Evolutionary conservation across 495 filamentous ascomycete genomes (phyloP).

Genomic region (Talaromyces wortmannii): DNA sequence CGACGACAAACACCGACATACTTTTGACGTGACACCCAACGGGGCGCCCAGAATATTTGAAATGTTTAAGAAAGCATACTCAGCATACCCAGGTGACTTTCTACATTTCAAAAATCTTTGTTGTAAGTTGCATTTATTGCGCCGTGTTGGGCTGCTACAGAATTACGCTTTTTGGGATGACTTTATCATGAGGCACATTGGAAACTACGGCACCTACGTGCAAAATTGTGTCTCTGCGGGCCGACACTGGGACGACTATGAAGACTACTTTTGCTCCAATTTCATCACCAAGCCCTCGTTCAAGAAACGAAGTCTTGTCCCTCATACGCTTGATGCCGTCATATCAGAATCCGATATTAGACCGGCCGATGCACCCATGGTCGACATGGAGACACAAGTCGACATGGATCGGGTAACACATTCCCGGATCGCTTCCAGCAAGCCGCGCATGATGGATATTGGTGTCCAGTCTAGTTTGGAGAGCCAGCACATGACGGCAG

Average conservation of each 20-base stretch:
- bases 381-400: background rate
- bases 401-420: background rate
- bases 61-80: constrained; percentile 50
- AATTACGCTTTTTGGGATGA: constrained; percentile 59
- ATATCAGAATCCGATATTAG: constrained; percentile 16
- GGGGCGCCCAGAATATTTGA: constrained; percentile 30
- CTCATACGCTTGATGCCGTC: constrained; percentile 16
- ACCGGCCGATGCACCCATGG: background rate
- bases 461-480: background rate
- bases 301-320: constrained; percentile 31
- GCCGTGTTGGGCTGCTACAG: constrained; percentile 26
- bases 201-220: constrained; percentile 30
- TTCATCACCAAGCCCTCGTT: constrained; percentile 19
- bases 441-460: background rate
- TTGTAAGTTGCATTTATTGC: constrained; percentile 43
- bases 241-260: constrained; percentile 19
- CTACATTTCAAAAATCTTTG: constrained; percentile 48
- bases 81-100: constrained; percentile 45
- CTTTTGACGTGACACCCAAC: background rate
- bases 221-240: constrained; percentile 12
- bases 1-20: background rate
- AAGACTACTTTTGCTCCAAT: constrained; percentile 22
- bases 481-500: too few species aligned
- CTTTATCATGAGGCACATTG: constrained; percentile 47
- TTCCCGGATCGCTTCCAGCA: too few species aligned